Evolutionary conservation across 345 rosid species (phyloP), one percentile per base, ranked within the genome.

Genomic region (Limnanthes douglasii): DNA sequence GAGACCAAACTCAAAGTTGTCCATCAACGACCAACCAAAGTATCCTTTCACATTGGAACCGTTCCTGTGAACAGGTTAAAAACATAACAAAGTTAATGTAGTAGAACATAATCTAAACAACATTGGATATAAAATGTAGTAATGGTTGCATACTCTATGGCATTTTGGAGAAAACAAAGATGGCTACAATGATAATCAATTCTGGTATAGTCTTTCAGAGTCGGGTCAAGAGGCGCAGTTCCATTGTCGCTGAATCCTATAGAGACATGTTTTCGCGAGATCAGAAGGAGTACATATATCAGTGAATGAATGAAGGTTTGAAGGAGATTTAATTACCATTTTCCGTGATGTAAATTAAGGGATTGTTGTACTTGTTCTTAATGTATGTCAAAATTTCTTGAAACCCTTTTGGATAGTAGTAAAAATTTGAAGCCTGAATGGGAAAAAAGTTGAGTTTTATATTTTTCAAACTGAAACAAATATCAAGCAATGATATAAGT

Each of bases 1-100:
- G 19, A 35, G 35, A 20, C 52, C 27, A 12, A 37, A 47, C 21
- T 47, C 43, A 15, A 35, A 47, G 19, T 47, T 47, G 21, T 47
- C 52, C 21, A 26, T 39, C 3, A 37, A n/a, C 4, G 36, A 37
- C 52, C 52, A 47, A 12, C 29, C 52, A 29, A 47, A 45, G 23
- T 34, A 45, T 24, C 51, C 51, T 28, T 35, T 46, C 41, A 46
- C 41, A 11, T 46, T 9, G 36, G 41, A 46, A 25, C 51, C 51
- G 24, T 46, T 11, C 17, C 51, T 46, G 42, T 24, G 1, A 12
- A 45, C 4, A 11, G 22, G n/a, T n/a, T n/a, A n/a, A n/a, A n/a
- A n/a, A n/a, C n/a, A n/a, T n/a, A n/a, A n/a, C n/a, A n/a, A n/a
- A n/a, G n/a, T n/a, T n/a, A n/a, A n/a, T n/a, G n/a, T n/a, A n/a